Evolutionary conservation across 345 rosid genomes (phyloP).

Genomic region (Boechera stricta): DNA sequence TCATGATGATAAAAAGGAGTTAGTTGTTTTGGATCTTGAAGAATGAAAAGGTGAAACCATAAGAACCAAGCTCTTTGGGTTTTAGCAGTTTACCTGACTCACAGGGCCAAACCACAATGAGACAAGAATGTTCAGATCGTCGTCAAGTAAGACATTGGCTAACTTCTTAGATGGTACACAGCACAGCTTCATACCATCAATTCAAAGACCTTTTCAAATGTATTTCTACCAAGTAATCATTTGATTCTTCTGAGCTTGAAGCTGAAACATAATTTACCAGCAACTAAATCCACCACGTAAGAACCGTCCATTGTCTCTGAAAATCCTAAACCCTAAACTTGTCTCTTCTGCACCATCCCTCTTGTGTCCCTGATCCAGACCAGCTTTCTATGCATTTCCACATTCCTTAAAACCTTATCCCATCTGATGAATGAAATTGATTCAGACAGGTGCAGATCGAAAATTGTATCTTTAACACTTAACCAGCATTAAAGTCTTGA

Average conservation of each 20-base stretch:
- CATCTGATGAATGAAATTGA: too few species aligned
- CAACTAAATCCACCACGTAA: not conserved
- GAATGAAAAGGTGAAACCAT: not conserved
- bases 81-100: not conserved
- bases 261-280: not conserved
- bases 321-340: not conserved
- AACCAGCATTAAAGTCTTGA: not conserved
- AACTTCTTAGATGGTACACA: not conserved
- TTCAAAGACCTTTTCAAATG: not conserved
- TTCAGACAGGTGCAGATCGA: not conserved
- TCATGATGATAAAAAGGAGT: not conserved
- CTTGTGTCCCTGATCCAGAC: too few species aligned
- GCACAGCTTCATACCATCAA: too few species aligned
- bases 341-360: not conserved
- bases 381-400: too few species aligned
- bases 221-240: not conserved
- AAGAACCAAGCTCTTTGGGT: conserved; percentile 2
- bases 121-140: not conserved
- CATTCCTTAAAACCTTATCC: too few species aligned
- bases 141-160: not conserved
- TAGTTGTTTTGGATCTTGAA: not conserved
- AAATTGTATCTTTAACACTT: not conserved
- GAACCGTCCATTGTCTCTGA: not conserved
- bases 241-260: not conserved
- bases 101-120: not conserved